A percentile compares a stretch with the other conserved stretches of the same genome.
These are phyloP conservation scores for Aureobasidium sp. DNA, from an alignment of 2,329 filamentous ascomycete genomes.

Conservation along the genomic window DNA sequence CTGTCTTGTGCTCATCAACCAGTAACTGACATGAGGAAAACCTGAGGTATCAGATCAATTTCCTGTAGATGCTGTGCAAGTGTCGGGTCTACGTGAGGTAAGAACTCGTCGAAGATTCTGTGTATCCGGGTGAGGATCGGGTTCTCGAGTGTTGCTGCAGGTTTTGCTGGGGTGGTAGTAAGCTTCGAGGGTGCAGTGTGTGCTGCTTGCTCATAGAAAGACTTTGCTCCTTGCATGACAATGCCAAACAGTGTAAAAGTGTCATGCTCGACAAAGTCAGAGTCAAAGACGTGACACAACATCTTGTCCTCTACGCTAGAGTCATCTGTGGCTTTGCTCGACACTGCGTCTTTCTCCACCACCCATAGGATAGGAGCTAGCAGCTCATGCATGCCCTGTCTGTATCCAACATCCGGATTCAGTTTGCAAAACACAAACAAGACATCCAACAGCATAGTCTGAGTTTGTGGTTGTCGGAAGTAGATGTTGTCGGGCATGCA, in stretches of 20 bases:
- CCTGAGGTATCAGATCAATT: constrained; percentile 88
- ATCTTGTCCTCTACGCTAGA: constrained; percentile 35
- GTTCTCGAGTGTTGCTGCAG: constrained; percentile 36
- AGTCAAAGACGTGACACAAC: constrained; percentile 61
- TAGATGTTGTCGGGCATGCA: constrained; percentile 84
- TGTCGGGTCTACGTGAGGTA: constrained; percentile 71
- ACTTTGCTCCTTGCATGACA: constrained; percentile 79
- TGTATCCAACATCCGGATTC: constrained; percentile 77
- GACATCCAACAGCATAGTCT: constrained; percentile 75
- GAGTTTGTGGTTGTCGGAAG: constrained; percentile 72
- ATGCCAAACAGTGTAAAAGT: constrained; percentile 76
- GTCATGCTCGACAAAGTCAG: constrained; percentile 76
- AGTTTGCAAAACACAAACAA: constrained; percentile 93
- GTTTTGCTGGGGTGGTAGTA: constrained; percentile 32
- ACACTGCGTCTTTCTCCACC: constrained; percentile 69
- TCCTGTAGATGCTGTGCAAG: constrained; percentile 69
- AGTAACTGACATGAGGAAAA: constrained; percentile 76
- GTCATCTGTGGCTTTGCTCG: background rate
- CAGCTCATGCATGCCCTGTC: constrained; percentile 98
- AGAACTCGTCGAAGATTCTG: constrained; percentile 73
- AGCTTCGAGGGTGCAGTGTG: constrained; percentile 15
- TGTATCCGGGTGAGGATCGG: constrained; percentile 80
- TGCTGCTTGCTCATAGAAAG: constrained; percentile 68
- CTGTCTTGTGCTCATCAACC: too few relatives aligned
- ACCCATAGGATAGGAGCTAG: constrained; percentile 83